Base-by-base conservation (phyloP, 106 monocot species). In the Acorus gramineus region DNA sequence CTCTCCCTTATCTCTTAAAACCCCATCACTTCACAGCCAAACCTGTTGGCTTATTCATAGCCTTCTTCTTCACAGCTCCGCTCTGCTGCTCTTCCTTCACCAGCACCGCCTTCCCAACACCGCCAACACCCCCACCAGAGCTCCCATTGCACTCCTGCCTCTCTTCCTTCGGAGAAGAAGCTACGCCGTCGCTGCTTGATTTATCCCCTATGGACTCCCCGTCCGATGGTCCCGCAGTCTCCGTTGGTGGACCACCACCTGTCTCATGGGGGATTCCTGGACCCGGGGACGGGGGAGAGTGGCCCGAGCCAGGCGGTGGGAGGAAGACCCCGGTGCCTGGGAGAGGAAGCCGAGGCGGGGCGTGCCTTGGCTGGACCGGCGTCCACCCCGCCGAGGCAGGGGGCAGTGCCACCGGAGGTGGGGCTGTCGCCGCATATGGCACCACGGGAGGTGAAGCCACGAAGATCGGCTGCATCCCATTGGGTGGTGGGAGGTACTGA, bases 311-410 rank as follows among this genome's bases (percentile, higher is more conserved):
- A 12, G 77, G 73, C 2, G 71, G 71, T 14, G 88, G 88, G 13
- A 88, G 75, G 61, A 88, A 88, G 50, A 88, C 88, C 7, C 88
- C 88, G 11, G 88, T 88, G 50, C 88, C 88, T 42, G 81, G 81
- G 57, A 76, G 63, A 46, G 67, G 81, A 14, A 63, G 61, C 52
- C 77, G 77, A 8, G 79, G 66, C 42, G 80, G 46, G 0, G 76
- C 11, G 28, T 73, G 74, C 66, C 84, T 66, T 3, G 76, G 70
- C 47, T 74, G 71, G 74, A 59, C 66, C 62, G 76, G 6, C 44
- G 61, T 60, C 76, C 73, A 76, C 3, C 66, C 69, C 54, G 73
- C 9, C 43, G 80, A 42, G 12, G 74, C 12, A 8, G 73, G 73
- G 43, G 74, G 64, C 57, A 62, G 49, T 8, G 73, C 66, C 12